Conservation (phyloP, 1,284 basidiomycete species). For the Ganoderma leucocontextum region DNA sequence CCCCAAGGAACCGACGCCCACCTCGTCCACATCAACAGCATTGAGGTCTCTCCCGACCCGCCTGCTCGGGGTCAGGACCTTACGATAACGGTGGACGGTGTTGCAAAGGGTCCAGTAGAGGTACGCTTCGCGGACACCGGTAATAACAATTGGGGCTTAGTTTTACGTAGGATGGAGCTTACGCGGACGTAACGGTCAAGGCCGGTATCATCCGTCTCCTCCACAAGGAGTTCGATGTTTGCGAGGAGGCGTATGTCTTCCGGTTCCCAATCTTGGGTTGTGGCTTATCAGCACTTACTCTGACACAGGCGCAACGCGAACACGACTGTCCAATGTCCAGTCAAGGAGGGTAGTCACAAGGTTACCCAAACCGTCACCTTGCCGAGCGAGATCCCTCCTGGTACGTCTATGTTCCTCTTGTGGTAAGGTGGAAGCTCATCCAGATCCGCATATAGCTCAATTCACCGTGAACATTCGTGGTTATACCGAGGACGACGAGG, state of each 20-base stretch:
- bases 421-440: not conserved
- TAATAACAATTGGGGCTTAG: not conserved
- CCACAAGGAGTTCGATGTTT: conserved; percentile 84
- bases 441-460: conserved; percentile 67
- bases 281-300: conserved; percentile 15
- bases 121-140: conserved; percentile 48
- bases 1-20: conserved; percentile 55
- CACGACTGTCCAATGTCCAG: conserved; percentile 80
- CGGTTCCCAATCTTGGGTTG: not conserved
- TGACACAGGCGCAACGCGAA: conserved; percentile 68
- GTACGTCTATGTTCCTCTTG: conserved; percentile 51
- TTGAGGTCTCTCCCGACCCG: conserved; percentile 81
- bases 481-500: conserved; percentile 81
- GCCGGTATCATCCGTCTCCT: conserved; percentile 89
- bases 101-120: conserved; percentile 67
- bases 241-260: conserved; percentile 87
- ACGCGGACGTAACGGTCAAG: conserved; percentile 88
- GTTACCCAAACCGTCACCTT: conserved; percentile 84
- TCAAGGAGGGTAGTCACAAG: conserved; percentile 72
- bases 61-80: conserved; percentile 85
- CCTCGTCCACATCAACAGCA: conserved; percentile 67
- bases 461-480: conserved; percentile 81
- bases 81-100: conserved; percentile 80
- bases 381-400: conserved; percentile 89
- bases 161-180: conserved; percentile 83